Conservation (phyloP, 23 red algal genomes). For the Porphyridium purpureum region DNA sequence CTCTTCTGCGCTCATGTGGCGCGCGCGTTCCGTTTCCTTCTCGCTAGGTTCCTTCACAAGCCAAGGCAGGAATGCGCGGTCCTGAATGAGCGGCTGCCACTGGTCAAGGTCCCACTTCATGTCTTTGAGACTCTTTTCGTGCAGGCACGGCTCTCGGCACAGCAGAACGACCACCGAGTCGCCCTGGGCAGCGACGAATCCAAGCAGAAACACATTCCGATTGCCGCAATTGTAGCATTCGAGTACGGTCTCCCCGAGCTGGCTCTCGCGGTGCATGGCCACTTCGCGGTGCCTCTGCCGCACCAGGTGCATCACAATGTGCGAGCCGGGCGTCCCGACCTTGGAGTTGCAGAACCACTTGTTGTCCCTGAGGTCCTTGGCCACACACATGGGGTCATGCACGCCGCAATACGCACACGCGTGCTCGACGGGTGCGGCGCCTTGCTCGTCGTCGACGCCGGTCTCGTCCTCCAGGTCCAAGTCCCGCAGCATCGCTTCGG, state of each 20-base stretch:
- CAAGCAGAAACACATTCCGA: slow-evolving; percentile 75
- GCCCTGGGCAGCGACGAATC: slow-evolving; percentile 80
- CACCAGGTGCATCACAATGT: slow-evolving; percentile 88
- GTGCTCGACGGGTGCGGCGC: slow-evolving; percentile 16
- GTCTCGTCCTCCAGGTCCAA: slow-evolving; percentile 41
- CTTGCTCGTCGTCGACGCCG: slow-evolving; percentile 41
- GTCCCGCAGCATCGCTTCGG: slow-evolving; percentile 2
- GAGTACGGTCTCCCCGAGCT: slow-evolving; percentile 65
- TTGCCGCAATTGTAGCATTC: slow-evolving; percentile 91
- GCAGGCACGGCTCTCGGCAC: slow-evolving; percentile 79
- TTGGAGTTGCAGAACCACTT: slow-evolving; percentile 85
- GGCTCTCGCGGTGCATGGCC: slow-evolving; percentile 52
- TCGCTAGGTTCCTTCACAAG: slow-evolving; percentile 54
- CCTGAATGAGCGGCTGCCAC: slow-evolving; percentile 79
- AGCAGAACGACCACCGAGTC: slow-evolving; percentile 92
- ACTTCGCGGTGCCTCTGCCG: slow-evolving; percentile 68
- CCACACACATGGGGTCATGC: slow-evolving; percentile 74
- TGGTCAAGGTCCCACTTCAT: slow-evolving; percentile 80
- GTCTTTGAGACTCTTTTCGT: slow-evolving; percentile 55
- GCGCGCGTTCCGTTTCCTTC: slow-evolving; percentile 55
- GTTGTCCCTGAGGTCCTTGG: slow-evolving; percentile 46
- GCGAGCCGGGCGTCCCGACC: slow-evolving; percentile 41
- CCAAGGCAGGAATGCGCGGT: slow-evolving; percentile 77
- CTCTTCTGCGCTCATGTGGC: slow-evolving; percentile 46
- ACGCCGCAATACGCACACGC: slow-evolving; percentile 88